Evolutionary conservation across 306 rosid genomes (phyloP).

Genomic region (Begonia masoniana): DNA sequence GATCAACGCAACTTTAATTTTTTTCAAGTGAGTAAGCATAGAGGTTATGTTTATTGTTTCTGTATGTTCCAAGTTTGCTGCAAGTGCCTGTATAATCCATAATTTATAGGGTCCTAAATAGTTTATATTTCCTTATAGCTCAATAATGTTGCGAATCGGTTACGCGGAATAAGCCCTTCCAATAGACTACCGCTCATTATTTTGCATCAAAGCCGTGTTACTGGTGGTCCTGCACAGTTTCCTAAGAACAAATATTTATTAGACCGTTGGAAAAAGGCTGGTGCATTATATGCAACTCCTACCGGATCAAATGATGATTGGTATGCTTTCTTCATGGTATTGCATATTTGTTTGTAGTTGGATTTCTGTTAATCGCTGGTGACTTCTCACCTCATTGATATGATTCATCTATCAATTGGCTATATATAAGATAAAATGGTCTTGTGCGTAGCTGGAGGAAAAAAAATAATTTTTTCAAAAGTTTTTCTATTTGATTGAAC

Average conservation of each 20-base stretch:
- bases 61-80: background rate
- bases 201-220: constrained; percentile 63
- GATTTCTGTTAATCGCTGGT: background rate
- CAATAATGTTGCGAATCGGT: constrained; percentile 34
- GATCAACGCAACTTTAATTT: constrained; percentile 39
- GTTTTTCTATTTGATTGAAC: too few relatives aligned
- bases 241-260: constrained; percentile 53
- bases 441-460: too few relatives aligned
- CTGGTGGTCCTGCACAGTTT: constrained; percentile 53
- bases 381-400: too few relatives aligned
- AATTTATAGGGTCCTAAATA: constrained; percentile 10
- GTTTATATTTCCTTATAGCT: constrained; percentile 46
- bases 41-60: background rate
- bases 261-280: constrained; percentile 53
- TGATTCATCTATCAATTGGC: too few relatives aligned
- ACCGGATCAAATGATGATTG: constrained; percentile 87
- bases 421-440: too few relatives aligned
- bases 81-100: background rate
- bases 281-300: constrained; percentile 78
- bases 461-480: too few relatives aligned
- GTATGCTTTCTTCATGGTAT: constrained; percentile 22
- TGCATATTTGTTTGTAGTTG: constrained; percentile 1
- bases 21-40: constrained; percentile 34
- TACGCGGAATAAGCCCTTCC: constrained; percentile 58
- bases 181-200: constrained; percentile 77